These are phyloP conservation scores for Coelastrella sp. DNA, from an alignment of 139 green algal genomes.

Conservation along the genomic window DNA sequence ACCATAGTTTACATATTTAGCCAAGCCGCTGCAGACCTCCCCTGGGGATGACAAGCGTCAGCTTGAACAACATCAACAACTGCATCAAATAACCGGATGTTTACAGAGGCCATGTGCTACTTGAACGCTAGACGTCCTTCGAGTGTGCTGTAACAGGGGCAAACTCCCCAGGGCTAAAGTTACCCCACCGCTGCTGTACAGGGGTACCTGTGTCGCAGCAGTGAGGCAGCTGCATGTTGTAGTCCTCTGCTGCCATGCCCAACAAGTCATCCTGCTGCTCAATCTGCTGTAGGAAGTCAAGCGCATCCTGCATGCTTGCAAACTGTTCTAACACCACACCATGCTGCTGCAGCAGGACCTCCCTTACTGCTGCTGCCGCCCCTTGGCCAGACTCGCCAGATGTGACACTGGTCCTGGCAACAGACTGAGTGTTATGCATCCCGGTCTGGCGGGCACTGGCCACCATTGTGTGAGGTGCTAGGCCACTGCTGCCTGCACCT, in stretches of 20 bases:
- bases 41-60: too few relatives aligned
- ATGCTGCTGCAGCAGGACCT: constrained; percentile 27
- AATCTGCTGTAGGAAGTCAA: constrained; percentile 7
- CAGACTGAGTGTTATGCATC: too few relatives aligned
- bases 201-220: background rate
- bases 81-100: too few relatives aligned
- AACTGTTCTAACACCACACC: constrained; percentile 37
- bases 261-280: background rate
- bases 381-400: too few relatives aligned
- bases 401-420: too few relatives aligned
- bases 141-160: background rate
- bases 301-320: constrained; percentile 26
- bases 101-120: too few relatives aligned
- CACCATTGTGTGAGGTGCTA: background rate
- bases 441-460: background rate
- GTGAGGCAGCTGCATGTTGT: background rate
- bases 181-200: background rate
- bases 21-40: too few relatives aligned
- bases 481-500: constrained; percentile 18
- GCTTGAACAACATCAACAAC: too few relatives aligned
- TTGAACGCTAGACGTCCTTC: too few relatives aligned
- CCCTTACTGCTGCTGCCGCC: background rate
- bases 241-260: constrained; percentile 25
- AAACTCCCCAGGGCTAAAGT: background rate
- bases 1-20: too few relatives aligned